Evolutionary conservation across 352 stramenopile species (phyloP), one percentile per base, ranked within the genome.

Genomic region (Globisporangium cystogenes): DNA sequence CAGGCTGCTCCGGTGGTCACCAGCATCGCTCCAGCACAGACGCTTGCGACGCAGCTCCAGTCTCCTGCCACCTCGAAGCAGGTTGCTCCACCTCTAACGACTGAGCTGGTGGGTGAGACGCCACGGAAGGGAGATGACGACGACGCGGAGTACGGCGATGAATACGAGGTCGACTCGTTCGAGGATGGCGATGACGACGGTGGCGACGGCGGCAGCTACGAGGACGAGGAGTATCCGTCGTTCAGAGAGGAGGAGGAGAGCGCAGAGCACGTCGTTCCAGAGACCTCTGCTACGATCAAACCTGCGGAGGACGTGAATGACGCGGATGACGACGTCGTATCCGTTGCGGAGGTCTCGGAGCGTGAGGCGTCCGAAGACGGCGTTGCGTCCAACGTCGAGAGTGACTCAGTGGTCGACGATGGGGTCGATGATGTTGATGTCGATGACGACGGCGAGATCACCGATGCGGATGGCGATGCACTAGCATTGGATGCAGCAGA

Each of bases 111-210:
- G 33, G 3, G 4, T 12, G 14, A 39, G 23, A 7, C 7, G 10
- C 26, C 18, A 26, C 7, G 10, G 3, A 27, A 35, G 14, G 12
- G 10, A 42, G 33, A 45, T 29, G 43, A 46, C 20, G 31, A 43
- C 6, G 8, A 29, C 7, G 33, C 18, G 1, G 47, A 58, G 4
- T 36, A 50, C 7, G 58, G 55, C 11, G 48, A 65, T 16, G 59
- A 72, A 23, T 73, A 68, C 39, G 72, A 67, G 46, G 51, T 55
- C n/a, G 72, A 74, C 11, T 78, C 68, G 14, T 74, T 76, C 44
- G 68, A 78, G 31, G 42, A 51, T 10, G 24, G 42, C 27, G 39
- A 43, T 18, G 26, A 40, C 7, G 47, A 49, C 2, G 42, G 40
- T 20, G 48, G n/a, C n/a, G 15, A 23, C 21, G 40, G 18, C 8